phyloP scores from a whole-genome alignment of 345 rosid species.

The Eutrema japonicum region DNA sequence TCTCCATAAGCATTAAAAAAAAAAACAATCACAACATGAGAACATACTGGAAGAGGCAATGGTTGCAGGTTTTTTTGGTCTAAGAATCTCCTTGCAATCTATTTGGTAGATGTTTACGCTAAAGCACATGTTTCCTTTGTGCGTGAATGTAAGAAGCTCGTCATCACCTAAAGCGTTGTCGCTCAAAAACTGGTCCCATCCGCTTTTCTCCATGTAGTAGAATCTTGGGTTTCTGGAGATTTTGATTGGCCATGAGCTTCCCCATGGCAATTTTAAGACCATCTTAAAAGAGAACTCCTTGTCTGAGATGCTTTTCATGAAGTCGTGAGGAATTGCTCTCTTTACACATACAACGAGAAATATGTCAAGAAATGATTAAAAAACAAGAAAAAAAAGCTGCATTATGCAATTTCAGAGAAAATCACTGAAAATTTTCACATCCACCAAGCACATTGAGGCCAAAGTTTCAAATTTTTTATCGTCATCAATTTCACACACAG shows the following conservation, averaged over 20 bases:
- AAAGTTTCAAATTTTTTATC: neutral
- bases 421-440: neutral
- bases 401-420: neutral
- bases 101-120: constrained; percentile 25
- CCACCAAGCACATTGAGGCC: neutral
- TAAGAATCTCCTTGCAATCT: constrained; percentile 22
- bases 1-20: neutral
- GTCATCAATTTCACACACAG: constrained; percentile 9
- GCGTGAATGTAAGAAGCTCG: constrained; percentile 38
- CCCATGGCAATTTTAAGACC: constrained; percentile 33
- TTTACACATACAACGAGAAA: neutral
- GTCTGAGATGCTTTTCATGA: constrained; percentile 25
- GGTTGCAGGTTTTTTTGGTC: neutral
- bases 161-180: constrained; percentile 31
- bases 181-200: constrained; percentile 38
- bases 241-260: constrained; percentile 35
- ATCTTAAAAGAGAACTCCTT: neutral
- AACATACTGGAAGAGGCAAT: constrained; percentile 24
- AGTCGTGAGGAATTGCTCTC: constrained; percentile 33
- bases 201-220: constrained; percentile 37
- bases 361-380: neutral
- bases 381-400: neutral
- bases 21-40: neutral
- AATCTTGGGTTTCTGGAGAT: constrained; percentile 5
- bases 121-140: constrained; percentile 29